Evolutionary conservation across 208 protist species (phyloP), one percentile per base, ranked within the genome.

Genomic region (Crithidia acanthocephali): DNA sequence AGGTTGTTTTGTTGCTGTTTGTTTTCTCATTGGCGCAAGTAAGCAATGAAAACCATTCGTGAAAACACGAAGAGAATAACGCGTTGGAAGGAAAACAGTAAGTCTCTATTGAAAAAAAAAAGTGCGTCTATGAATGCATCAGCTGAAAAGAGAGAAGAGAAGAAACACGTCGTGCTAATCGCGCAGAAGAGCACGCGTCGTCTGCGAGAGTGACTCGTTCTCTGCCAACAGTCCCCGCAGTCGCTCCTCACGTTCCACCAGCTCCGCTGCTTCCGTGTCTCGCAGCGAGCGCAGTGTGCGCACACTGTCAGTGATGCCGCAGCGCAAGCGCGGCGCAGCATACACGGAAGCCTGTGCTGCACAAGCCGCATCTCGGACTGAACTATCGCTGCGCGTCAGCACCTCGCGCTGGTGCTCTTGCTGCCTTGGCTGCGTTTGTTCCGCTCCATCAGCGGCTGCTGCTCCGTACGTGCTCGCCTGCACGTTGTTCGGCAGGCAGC

Each of bases 141-240:
- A n/a, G 23, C 2, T 35, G 4, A 52, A 42, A 69, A 60, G 25
- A 45, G 7, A 30, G n/a, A 48, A 58, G 51, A 35, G 30, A 59
- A 68, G 28, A 64, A 64, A 23, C 25, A 2, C 9, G 0, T 0
- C 7, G 25, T 8, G 9, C 48, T 65, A 71, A 1, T 72, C 53
- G 2, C 57, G 72, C 11, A 91, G 60, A 22, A 91, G 68, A 9
- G 73, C 73, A 9, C 72, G 66, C 33, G 83, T 91, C 23, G 65
- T n/a, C 1, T 68, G 74, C 6, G 78, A 65, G 3, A 92, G 58
- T 7, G 83, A 66, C 7, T 71, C 76, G 45, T 71, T 87, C 18
- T 72, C 73, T 2, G 52, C 68, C 8, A 92, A 65, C 63, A 92
- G 40, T 20, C 48, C 68, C 40, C 79, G 50, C 28, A 83, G 76